Evolutionary conservation across 495 filamentous ascomycete genomes (phyloP), one percentile per base, ranked within the genome.

Genomic region (Aspergillus conjunctus): DNA sequence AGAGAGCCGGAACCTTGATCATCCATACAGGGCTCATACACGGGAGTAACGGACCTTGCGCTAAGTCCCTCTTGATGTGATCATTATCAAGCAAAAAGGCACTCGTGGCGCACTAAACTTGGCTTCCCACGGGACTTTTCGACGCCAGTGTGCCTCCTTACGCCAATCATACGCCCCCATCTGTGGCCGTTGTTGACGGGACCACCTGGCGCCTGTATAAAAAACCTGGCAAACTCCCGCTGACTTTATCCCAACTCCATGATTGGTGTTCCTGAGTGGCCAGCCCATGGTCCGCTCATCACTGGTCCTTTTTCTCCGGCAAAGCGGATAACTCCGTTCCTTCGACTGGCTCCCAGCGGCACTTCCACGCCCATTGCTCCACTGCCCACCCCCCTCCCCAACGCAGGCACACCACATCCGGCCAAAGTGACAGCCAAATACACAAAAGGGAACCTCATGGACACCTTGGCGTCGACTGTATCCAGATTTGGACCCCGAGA

Each of bases 261-360:
- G 46, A 64, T 64, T 64, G 62, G 62, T 60, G 62, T 64, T 56
- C 62, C 62, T 64, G 62, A 58, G 22, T 8, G 48, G 17, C 22
- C 26, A 18, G 4, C 15, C 20, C 51, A 43, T 41, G 37, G 37
- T 41, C 37, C 37, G 11, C 12, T 41, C 37, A 9, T 41, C 3
- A 41, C 37, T 41, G 37, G 37, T 41, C 11, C 11, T 41, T 41
- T 41, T 11, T 41, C 11, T 8, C 5, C 9, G 37, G 37, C 11
- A 41, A 41, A 41, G 37, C 37, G 37, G 37, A 41, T n/a, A 4
- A 11, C 37, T 41, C 37, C 34, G 34, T 37, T 37, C 14, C 34
- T 3, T 14, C 34, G 8, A 37, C 1, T 37, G 8, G 8, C 14
- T 37, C 34, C 34, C 1, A 4, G 15, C 37, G 37, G 37, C 37